Conservation (phyloP, 2,329 filamentous ascomycete genomes). For the Leptodontidium sp. region DNA sequence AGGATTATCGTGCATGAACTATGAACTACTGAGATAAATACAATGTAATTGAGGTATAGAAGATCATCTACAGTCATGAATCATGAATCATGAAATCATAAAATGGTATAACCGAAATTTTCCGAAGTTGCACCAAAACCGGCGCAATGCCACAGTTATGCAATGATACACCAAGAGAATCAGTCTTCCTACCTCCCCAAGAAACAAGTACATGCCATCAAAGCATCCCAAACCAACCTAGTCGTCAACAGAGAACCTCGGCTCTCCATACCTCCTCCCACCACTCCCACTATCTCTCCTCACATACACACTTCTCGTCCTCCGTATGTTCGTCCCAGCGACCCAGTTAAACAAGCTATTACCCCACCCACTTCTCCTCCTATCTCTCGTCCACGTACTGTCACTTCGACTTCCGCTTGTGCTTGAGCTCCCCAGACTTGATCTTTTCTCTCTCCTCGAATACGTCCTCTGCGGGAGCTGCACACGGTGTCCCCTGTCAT, state of each 20-base stretch:
- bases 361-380: conserved; percentile 8
- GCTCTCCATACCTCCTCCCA: conserved; percentile 15
- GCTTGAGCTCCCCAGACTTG: conserved; percentile 11
- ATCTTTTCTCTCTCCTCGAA: conserved; percentile 10
- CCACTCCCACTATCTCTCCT: conserved; percentile 14
- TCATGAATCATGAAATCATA: neutral
- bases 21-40: too few relatives aligned
- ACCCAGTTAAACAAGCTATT: conserved; percentile 13
- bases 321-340: neutral
- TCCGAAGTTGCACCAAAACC: too few relatives aligned
- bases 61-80: neutral
- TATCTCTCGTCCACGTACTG: conserved; percentile 15
- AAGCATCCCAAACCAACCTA: conserved; percentile 12
- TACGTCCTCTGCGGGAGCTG: conserved; percentile 2
- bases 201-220: too few relatives aligned
- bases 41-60: too few relatives aligned
- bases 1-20: too few relatives aligned
- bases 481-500: neutral
- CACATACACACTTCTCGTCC: conserved; percentile 10
- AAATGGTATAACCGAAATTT: neutral
- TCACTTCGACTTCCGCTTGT: conserved; percentile 18
- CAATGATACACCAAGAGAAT: too few relatives aligned
- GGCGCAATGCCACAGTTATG: too few relatives aligned
- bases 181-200: too few relatives aligned
- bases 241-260: conserved; percentile 48